Evolutionary conservation across 2,329 filamentous ascomycete genomes (phyloP), one percentile per base, ranked within the genome.

Genomic region (Aspergillus uvarum): DNA sequence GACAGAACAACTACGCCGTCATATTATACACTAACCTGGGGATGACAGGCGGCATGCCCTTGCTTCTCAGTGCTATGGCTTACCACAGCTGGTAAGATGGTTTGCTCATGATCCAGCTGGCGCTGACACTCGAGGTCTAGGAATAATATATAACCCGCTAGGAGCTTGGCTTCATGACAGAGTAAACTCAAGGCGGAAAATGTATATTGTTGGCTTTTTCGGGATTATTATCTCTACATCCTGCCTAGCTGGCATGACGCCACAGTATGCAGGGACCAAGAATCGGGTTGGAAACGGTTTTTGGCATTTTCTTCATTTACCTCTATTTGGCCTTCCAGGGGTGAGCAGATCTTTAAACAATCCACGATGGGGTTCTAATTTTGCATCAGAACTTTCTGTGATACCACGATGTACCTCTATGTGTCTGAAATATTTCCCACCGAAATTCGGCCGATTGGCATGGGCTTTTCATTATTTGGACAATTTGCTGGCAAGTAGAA

Each of bases 391-490:
- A 79, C 75, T 35, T 80, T 73, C 64, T 74, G 80, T 47, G 80
- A 82, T 59, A 80, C 80, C 2, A 80, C 76, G 16, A 79, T 80
- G 68, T 82, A 80, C 59, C 70, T 80, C 22, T 80, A 80, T 56
- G 72, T 79, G 31, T 73, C 74, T 2, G 79, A 81, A 67, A 81
- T 81, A 19, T 80, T 79, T 67, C 79, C 80, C 0, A 82, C 80
- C 0, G 79, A 82, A 55, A 81, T 83, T 29, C 76, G 82, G 2
- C 76, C 81, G 0, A 83, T 82, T 32, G 81, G 81, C 8, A 82
- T 83, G 74, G 81, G 79, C 0, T 81, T 82, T 67, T 81, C 79
- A 0, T 62, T 83, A 1, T 82, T 83, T 55, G 81, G 81, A 3
- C 80, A 82, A 60, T 82, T 81, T 61, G 76, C 79, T 2, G 68